Evolutionary conservation across 768 basidiomycete species (phyloP), one percentile per base, ranked within the genome.

Genomic region (Leccinum rimulosum): DNA sequence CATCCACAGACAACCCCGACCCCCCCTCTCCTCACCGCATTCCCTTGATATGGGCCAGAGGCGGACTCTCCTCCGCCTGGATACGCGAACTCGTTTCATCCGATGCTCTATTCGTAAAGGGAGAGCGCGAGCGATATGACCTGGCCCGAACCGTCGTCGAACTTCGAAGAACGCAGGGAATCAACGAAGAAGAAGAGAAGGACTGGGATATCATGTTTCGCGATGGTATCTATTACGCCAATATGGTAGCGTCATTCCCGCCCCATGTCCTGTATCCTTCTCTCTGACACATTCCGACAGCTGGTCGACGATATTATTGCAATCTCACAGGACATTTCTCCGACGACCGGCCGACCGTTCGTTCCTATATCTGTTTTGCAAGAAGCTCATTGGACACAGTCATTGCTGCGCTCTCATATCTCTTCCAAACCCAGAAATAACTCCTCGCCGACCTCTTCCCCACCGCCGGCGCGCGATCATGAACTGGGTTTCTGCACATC

Each of bases 111-210:
- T 97, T 94, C 70, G 81, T 94, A 51, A 81, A 75, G 62, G 84
- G 82, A 30, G 95, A 97, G 73, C 81, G 83, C 56, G 89, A 88
- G 61, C 77, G 95, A 61, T 98, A 95, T 69, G 81, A 85, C 35
- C 79, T 93, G 69, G 91, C 93, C 5, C 80, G 84, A 51, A 74
- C 83, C 12, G 82, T 94, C 4, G 83, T 93, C 0, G 92, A 95
- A 67, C 67, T 95, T 59, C 79, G 92, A 56, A 76, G 89, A 61
- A 76, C 76, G 38, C 73, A 77, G 30, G 84, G 84, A 15, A 73
- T 84, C 45, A 61, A 81, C 38, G 76, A 80, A 6, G 79, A 79
- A 0, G 91, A 94, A 68, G 93, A 96, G 69, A 71, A 63, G 45
- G 82, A 88, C 62, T 91, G 89, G 83, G 77, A 74, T 17, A 79